Conservation (phyloP, 2,329 filamentous ascomycete species). For the Colletotrichum australisinense region DNA sequence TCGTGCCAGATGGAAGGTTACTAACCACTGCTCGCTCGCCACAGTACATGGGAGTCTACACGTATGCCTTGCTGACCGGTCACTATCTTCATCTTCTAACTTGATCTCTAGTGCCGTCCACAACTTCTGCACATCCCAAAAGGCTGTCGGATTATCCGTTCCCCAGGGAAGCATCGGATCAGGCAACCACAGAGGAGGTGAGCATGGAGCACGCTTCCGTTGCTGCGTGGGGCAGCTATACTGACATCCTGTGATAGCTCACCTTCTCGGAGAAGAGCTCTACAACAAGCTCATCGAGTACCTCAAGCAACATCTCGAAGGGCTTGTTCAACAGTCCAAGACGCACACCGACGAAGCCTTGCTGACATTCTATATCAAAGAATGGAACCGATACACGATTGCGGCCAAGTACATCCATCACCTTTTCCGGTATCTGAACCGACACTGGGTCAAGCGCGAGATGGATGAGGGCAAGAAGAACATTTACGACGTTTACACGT, state of each 20-base stretch:
- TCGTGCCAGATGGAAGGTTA: background rate
- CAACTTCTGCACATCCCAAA: constrained; percentile 99
- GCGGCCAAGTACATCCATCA: constrained; percentile 98
- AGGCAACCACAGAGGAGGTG: constrained; percentile 78
- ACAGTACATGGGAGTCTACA: constrained; percentile 96
- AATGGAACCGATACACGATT: constrained; percentile 96
- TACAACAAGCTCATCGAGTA: constrained; percentile 93
- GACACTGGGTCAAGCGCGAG: constrained; percentile 98
- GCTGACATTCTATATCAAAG: constrained; percentile 91
- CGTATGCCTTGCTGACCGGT: constrained; percentile 58
- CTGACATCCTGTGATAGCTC: constrained; percentile 67
- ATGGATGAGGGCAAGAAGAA: constrained; percentile 99
- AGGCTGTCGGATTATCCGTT: constrained; percentile 75
- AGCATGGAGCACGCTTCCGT: background rate
- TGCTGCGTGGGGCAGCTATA: constrained; percentile 17
- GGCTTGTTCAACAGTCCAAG: constrained; percentile 78
- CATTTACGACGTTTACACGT: constrained; percentile 96
- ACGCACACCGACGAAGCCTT: constrained; percentile 90
- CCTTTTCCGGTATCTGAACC: constrained; percentile 93
- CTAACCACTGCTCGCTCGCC: constrained; percentile 26
- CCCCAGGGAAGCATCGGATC: constrained; percentile 52
- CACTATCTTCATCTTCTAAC: constrained; percentile 47
- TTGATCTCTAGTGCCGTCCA: constrained; percentile 78
- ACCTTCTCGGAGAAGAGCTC: constrained; percentile 94
- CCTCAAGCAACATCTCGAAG: constrained; percentile 80